Conservation (phyloP, 345 rosid genomes). For the Melastoma malabathricum region DNA sequence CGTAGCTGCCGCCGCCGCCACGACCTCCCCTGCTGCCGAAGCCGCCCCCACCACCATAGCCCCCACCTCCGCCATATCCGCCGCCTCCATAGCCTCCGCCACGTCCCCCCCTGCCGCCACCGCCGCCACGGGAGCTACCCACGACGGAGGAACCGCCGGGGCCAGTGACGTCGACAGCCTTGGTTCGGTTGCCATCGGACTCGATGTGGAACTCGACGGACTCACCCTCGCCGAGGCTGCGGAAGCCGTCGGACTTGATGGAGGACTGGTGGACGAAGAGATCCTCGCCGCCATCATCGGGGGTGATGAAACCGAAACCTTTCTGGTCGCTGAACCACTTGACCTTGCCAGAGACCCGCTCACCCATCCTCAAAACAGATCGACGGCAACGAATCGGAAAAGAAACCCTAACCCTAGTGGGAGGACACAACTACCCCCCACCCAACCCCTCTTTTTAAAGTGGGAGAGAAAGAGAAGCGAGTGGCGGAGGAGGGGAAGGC, state of each 20-base stretch:
- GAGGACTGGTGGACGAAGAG: constrained; percentile 81
- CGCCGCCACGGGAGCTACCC: constrained; percentile 39
- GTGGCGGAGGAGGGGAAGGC: no score
- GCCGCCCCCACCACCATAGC: constrained; percentile 16
- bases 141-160: constrained; percentile 47
- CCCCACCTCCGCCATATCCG: constrained; percentile 13
- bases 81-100: constrained; percentile 15
- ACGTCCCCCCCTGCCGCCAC: constrained; percentile 20
- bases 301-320: constrained; percentile 90
- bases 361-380: constrained; percentile 30
- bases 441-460: no score
- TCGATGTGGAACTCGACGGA: constrained; percentile 50
- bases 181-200: constrained; percentile 36
- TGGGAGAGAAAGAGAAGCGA: no score
- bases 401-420: no score
- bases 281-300: constrained; percentile 74
- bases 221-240: constrained; percentile 55
- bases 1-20: constrained; percentile 21
- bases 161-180: constrained; percentile 73
- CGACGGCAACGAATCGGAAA: no score
- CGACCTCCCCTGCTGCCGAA: constrained; percentile 29
- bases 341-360: constrained; percentile 48
- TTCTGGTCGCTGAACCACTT: constrained; percentile 63
- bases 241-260: constrained; percentile 66
- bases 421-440: no score